A percentile compares a stretch with the other conserved stretches of the same genome.
phyloP scores from a whole-genome alignment of 225 moss, liverwort and hornwort species.

The Takakia lepidozioides region DNA sequence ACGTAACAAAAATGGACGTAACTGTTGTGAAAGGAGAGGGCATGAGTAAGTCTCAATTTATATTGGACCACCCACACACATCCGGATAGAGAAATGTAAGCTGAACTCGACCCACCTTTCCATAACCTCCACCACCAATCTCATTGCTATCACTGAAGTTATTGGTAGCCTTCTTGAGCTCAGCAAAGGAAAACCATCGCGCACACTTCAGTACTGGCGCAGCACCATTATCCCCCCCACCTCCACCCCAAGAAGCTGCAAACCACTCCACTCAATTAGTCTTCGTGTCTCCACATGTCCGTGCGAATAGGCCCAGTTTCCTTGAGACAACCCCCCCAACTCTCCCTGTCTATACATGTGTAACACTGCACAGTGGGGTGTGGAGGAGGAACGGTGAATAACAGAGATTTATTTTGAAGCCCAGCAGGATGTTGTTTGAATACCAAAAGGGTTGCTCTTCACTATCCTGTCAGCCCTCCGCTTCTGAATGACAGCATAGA shows the following conservation, averaged over 20 bases:
- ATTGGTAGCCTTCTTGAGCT: constrained; percentile 55
- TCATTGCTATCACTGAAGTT: constrained; percentile 49
- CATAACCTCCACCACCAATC: constrained; percentile 88
- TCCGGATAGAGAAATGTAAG: too few relatives aligned
- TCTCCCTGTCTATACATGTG: too few relatives aligned
- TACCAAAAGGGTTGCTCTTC: constrained; percentile 50
- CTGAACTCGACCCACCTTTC: too few relatives aligned
- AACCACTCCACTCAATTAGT: not conserved
- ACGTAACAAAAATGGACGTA: too few relatives aligned
- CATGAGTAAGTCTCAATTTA: too few relatives aligned
- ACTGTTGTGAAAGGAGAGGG: too few relatives aligned
- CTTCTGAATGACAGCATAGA: constrained; percentile 44
- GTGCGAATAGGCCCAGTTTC: too few relatives aligned
- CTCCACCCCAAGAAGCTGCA: constrained; percentile 72
- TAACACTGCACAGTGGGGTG: not conserved
- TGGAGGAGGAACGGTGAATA: not conserved
- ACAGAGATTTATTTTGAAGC: too few relatives aligned
- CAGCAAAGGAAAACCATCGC: constrained; percentile 56
- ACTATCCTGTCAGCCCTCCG: constrained; percentile 40
- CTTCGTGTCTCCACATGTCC: too few relatives aligned
- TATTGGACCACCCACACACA: too few relatives aligned
- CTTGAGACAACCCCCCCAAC: too few relatives aligned
- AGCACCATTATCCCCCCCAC: constrained; percentile 41
- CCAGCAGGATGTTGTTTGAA: too few relatives aligned
- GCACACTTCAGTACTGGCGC: constrained; percentile 71